Base-by-base conservation (phyloP, 2,329 filamentous ascomycete species). In the Cladosporium austrohemisphaericum region DNA sequence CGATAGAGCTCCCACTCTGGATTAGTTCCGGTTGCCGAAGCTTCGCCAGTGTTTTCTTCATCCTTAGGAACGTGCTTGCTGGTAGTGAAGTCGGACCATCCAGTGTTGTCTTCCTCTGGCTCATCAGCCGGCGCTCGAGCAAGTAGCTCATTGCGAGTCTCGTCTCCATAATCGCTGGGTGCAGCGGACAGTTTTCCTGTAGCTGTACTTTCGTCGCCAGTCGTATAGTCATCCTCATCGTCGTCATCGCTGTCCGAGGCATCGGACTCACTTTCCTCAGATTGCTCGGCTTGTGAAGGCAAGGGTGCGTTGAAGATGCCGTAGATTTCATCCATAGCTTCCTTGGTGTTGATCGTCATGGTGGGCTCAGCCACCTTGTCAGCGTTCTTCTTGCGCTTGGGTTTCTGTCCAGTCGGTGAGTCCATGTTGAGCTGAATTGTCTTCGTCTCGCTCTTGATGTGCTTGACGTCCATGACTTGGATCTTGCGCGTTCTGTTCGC, bases 241-340 rank as follows among this genome's bases (percentile, higher is more conserved):
- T 80, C 80, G 49, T 76, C 86, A 37, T 85, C 82, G 50, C 85
- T 83, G 11, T 88, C 83, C 2, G 76, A 75, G 19, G 76, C 78
- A 0, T 70, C 65, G 6, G 35, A 36, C 7, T 46, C 44, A 2
- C 32, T 37, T 10, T 47, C 43, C 18, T 47, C 43, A 11, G 44
- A 38, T 31, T 69, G 65, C 25, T 71, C 70, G 2, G 72, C 66
- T 14, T 69, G 68, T 26, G 72, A 71, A 54, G 78, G 77, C 28
- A 92, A 68, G 1, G 93, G 92, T 51, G 93, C 87, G 62, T 93
- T 97, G 71, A 97, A 98, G 40, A 98, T 88, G 51, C 90, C 90
- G 62, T 97, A 97, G 45, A 98, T 96, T 59, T 98, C 93, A 59
- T 97, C 91, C 54, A 92, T 96, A 4, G 93, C 93, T 56, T 93